These are phyloP conservation scores for Parascedosporium putredinis DNA, from an alignment of 2,329 filamentous ascomycete genomes.

Conservation along the genomic window DNA sequence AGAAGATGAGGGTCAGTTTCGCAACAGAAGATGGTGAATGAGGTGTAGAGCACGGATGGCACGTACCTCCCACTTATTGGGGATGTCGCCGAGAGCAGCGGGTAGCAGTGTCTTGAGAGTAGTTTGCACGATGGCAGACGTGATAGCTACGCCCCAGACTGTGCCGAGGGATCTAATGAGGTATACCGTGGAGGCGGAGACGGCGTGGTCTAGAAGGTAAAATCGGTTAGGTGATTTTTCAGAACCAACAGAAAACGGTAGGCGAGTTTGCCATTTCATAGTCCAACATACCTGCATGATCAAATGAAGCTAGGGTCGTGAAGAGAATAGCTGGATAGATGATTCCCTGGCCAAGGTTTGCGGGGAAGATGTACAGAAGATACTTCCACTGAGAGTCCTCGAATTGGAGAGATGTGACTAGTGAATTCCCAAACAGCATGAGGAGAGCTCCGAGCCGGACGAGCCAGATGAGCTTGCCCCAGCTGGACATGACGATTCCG, in stretches of 20 bases:
- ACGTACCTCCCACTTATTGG: conserved; percentile 47
- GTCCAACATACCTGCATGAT: conserved; percentile 43
- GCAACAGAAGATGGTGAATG: conserved; percentile 4
- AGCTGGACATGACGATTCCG: conserved; percentile 48
- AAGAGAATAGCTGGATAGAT: conserved; percentile 49
- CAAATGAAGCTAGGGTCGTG: conserved; percentile 51
- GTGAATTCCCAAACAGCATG: conserved; percentile 42
- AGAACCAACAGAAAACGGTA: no score
- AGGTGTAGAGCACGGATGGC: no score
- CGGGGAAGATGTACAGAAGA: conserved; percentile 44
- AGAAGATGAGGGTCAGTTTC: conserved; percentile 12
- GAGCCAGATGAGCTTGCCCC: conserved; percentile 39
- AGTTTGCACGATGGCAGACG: conserved; percentile 53
- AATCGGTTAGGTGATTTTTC: no score
- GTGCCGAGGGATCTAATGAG: conserved; percentile 52
- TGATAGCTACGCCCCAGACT: conserved; percentile 54
- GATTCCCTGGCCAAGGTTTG: conserved; percentile 50
- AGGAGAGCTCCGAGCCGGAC: conserved; percentile 39
- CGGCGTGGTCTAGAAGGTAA: conserved; percentile 44
- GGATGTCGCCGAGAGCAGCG: conserved; percentile 40
- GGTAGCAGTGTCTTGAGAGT: conserved; percentile 44
- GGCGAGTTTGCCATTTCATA: no score
- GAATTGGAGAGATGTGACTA: conserved; percentile 38
- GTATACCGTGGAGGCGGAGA: conserved; percentile 52
- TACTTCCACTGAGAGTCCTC: conserved; percentile 44